Base-by-base conservation (phyloP, 495 filamentous ascomycete species). In the Podospora didyma region DNA sequence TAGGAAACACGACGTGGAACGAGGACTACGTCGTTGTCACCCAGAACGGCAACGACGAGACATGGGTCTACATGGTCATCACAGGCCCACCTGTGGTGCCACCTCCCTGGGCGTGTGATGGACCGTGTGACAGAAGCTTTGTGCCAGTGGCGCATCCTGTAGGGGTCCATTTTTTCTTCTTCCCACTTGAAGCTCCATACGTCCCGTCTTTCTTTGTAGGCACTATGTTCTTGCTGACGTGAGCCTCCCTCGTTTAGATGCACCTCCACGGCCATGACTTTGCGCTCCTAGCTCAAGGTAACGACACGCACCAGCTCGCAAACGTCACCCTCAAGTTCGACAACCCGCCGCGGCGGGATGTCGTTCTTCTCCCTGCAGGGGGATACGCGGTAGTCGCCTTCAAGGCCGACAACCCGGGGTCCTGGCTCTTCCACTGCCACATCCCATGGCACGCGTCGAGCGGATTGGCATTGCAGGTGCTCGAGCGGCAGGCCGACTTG, bases 181-280 rank as follows among this genome's bases (percentile, higher is more conserved):
- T 41, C n/a, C 26, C 3, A 9, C 37, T 41, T 41, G 37, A 31
- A 31, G 26, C 26, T 31, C 26, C 26, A n/a, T n/a, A n/a, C n/a
- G n/a, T n/a, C n/a, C n/a, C n/a, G n/a, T n/a, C n/a, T n/a, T n/a
- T n/a, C n/a, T n/a, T n/a, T n/a, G n/a, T n/a, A n/a, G n/a, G n/a
- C n/a, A n/a, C n/a, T n/a, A n/a, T 35, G 34, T 17, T 41, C 12
- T 14, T 17, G 3, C n/a, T 17, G 3, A 17, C n/a, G 1, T 4
- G 5, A 42, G n/a, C n/a, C n/a, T 9, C 5, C 1, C n/a, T 1
- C 14, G 4, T 16, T 16, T 42, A 42, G 39, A 78, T 81, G 47
- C 78, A 84, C 58, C 68, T 85, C 2, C 76, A 82, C 61, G 81
- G 80, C 0, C 76, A 86, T 62, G 75, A 85, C 62, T 86, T 86